A percentile compares a stretch with the other conserved stretches of the same genome.
Evolutionary conservation across 2,329 filamentous ascomycete genomes (phyloP).

Genomic region (Alternaria postmessia): DNA sequence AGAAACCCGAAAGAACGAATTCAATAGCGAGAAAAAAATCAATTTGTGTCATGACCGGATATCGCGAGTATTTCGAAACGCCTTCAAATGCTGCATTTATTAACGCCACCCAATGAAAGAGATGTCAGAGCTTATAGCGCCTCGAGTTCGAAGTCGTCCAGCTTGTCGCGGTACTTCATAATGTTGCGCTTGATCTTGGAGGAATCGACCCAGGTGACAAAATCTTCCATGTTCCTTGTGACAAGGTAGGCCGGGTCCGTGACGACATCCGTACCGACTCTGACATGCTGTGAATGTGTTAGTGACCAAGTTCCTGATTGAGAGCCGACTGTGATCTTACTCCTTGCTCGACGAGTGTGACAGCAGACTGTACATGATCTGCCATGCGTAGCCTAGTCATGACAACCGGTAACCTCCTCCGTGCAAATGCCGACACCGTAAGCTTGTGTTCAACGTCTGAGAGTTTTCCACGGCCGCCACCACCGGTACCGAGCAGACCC

Average conservation of each 20-base stretch:
- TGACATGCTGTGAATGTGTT: constrained; percentile 66
- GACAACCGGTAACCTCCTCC: constrained; percentile 83
- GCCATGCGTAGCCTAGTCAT: constrained; percentile 94
- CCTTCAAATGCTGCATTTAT: constrained; percentile 25
- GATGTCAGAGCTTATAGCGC: constrained; percentile 25
- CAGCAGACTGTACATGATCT: constrained; percentile 80
- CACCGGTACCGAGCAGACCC: constrained; percentile 79
- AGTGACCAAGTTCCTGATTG: background rate
- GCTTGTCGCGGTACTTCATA: constrained; percentile 90
- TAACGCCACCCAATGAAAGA: constrained; percentile 32
- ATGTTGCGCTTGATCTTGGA: constrained; percentile 98
- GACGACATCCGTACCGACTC: constrained; percentile 88
- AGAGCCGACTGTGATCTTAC: background rate
- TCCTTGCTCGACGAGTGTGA: constrained; percentile 90
- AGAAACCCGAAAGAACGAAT: no score
- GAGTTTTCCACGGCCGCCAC: constrained; percentile 67
- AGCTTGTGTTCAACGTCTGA: constrained; percentile 82
- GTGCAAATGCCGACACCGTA: constrained; percentile 87
- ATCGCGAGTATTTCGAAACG: constrained; percentile 23
- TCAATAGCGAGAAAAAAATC: background rate
- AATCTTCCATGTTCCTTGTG: constrained; percentile 90
- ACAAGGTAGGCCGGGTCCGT: constrained; percentile 91
- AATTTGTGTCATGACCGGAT: constrained; percentile 11
- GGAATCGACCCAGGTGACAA: constrained; percentile 93
- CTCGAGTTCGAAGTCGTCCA: constrained; percentile 90